Base-by-base conservation (phyloP, 108 stramenopile species). In the Pseudonitzschia delicatissima region DNA sequence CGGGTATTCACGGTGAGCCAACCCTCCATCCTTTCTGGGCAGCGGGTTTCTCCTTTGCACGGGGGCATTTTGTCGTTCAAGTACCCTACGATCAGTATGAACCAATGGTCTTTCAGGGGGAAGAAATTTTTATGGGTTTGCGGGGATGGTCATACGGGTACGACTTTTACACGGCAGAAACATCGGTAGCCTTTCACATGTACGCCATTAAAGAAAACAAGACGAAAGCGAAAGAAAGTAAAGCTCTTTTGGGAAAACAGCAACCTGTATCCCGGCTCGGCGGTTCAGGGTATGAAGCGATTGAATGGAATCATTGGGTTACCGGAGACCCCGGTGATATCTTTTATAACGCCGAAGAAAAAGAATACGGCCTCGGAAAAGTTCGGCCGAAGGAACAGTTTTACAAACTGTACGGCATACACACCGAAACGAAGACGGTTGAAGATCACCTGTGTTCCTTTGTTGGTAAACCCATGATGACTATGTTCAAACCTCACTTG, bases 21-120 rank as follows among this genome's bases (percentile, higher is more conserved):
- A 82, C 86, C 27, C 71, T 88, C n/a, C 77, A 96, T 35, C 95
- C 94, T 3, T 96, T 92, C 71, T 98, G 94, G 92, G 97, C 97
- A 5, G 94, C 95, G 8, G 97, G 97, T 2, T 94, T 96, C 69
- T 87, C 83, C 31, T 97, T 97, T 79, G 78, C 87, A 13, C 76
- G 92, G 15, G 91, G 92, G 17, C 93, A 94, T 62, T 88, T 91
- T 69, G 82, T 87, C 31, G 78, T 90, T 39, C 86, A 91, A 49
- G 88, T 94, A 4, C 92, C 92, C 2, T 96, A 96, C 70, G 93
- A 96, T 82, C 84, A 86, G 52, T 90, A 91, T 71, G 71, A 87
- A 35, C 92, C 92, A 6, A 85, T 87, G 86, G 65, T 85, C 11
- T 83, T 84, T 66, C 79, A 83, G 39, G 88, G 94, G 5, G 96